Conservation (phyloP, 2,329 filamentous ascomycete species). For the Blastomyces emzantsi region DNA sequence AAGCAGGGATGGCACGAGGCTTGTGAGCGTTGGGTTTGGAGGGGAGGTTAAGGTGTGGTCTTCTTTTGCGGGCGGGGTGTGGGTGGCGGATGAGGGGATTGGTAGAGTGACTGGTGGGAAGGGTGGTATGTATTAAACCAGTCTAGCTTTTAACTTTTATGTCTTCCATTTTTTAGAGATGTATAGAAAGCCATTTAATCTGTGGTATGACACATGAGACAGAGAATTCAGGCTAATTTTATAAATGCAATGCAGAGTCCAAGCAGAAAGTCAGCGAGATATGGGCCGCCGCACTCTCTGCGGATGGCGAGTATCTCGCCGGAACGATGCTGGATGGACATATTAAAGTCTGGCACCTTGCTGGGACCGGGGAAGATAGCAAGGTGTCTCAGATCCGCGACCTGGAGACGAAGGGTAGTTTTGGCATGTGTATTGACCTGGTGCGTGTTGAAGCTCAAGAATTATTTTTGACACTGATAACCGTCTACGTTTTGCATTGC, state of each 20-base stretch:
- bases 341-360: conserved; percentile 77
- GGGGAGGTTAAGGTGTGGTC: conserved; percentile 83
- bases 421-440: conserved; percentile 80
- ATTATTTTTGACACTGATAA: too few relatives aligned
- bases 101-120: conserved; percentile 27
- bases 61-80: conserved; percentile 47
- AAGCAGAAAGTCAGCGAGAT: conserved; percentile 57
- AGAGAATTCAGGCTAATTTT: not conserved
- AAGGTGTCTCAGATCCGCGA: conserved; percentile 58
- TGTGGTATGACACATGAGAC: not conserved
- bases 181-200: not conserved
- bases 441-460: conserved; percentile 29
- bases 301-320: conserved; percentile 76
- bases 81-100: conserved; percentile 44
- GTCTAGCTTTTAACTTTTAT: not conserved
- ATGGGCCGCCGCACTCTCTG: conserved; percentile 82
- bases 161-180: not conserved
- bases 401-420: conserved; percentile 88
- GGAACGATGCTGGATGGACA: conserved; percentile 78
- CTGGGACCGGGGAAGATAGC: conserved; percentile 27
- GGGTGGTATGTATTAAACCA: not conserved
- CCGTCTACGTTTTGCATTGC: too few relatives aligned
- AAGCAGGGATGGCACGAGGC: conserved; percentile 57
- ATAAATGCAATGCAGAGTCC: conserved; percentile 28
- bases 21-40: conserved; percentile 79